Percentiles rank a stretch among this genome's conserved stretches.
Conservation (phyloP, 257 asterid genomes). For the Leonotis leonurus region DNA sequence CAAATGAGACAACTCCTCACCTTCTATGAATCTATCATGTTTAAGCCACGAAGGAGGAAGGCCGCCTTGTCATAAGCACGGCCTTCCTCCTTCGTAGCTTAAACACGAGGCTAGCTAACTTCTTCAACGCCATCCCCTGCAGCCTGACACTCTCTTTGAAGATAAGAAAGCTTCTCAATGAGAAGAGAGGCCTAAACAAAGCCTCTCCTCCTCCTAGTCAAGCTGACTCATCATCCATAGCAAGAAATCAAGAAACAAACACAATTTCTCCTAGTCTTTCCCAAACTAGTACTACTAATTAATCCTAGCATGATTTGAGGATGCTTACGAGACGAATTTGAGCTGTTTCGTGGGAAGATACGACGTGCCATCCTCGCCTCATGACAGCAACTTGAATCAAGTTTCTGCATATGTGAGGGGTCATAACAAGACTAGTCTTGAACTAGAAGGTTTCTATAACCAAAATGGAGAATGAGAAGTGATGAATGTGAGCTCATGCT, state of each 20-base stretch:
- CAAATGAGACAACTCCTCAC: slow-evolving; percentile 22
- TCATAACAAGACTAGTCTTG: slow-evolving; percentile 28
- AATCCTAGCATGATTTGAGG: slow-evolving; percentile 13
- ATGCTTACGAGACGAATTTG: slow-evolving; percentile 40
- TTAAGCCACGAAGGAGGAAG: too few species aligned
- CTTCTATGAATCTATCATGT: slow-evolving; percentile 27
- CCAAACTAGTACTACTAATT: not conserved
- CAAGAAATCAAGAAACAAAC: slow-evolving; percentile 4
- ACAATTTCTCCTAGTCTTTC: slow-evolving; percentile 6
- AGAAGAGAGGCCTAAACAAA: slow-evolving; percentile 39
- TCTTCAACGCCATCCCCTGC: slow-evolving; percentile 41
- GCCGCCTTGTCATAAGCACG: slow-evolving; percentile 13
- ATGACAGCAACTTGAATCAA: slow-evolving; percentile 12
- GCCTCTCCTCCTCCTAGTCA: not conserved
- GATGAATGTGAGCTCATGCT: slow-evolving; percentile 12
- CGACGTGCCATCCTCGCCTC: slow-evolving; percentile 15
- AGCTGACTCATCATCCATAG: not conserved
- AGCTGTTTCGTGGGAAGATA: slow-evolving; percentile 31
- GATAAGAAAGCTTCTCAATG: slow-evolving; percentile 56
- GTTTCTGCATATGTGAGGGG: slow-evolving; percentile 16
- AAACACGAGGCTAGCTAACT: slow-evolving; percentile 36
- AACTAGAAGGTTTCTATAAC: slow-evolving; percentile 13
- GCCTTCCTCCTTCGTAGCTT: slow-evolving; percentile 3
- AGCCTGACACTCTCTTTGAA: slow-evolving; percentile 54
- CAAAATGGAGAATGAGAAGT: slow-evolving; percentile 17